phyloP scores from a whole-genome alignment of 129 eudicot species.

The Tanacetum coccineum region DNA sequence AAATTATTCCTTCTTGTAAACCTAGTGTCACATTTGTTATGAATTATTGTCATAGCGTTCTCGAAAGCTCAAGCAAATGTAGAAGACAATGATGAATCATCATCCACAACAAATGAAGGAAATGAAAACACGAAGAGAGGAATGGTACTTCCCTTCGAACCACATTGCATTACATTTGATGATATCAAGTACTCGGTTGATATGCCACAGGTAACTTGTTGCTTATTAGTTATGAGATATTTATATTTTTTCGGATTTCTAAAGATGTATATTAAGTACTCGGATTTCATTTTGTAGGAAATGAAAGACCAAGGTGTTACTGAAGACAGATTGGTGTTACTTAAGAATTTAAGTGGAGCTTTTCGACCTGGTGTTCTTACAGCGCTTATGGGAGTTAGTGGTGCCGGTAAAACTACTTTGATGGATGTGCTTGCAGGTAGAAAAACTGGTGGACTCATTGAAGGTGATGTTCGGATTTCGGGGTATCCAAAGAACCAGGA shows the following conservation, averaged over 20 bases:
- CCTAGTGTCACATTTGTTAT: neutral
- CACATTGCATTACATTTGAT: constrained; percentile 71
- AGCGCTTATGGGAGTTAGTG: constrained; percentile 94
- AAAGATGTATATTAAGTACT: too few species aligned
- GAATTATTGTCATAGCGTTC: constrained; percentile 36
- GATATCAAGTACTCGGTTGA: constrained; percentile 69
- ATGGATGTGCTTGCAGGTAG: constrained; percentile 94
- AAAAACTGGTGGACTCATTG: constrained; percentile 81
- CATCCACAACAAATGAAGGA: constrained; percentile 17
- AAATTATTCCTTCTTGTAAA: too few species aligned
- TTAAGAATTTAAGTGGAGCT: constrained; percentile 72
- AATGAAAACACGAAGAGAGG: constrained; percentile 33
- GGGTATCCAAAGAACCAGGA: constrained; percentile 88
- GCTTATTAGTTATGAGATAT: neutral
- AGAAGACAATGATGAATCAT: constrained; percentile 31
- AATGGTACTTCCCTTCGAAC: constrained; percentile 87
- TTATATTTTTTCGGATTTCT: neutral
- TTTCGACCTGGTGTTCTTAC: constrained; percentile 83
- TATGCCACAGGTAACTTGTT: constrained; percentile 67
- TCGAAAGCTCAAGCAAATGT: constrained; percentile 47
- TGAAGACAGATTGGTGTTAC: constrained; percentile 62
- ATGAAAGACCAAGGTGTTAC: constrained; percentile 69
- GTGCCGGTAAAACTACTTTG: constrained; percentile 92
- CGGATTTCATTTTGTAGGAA: constrained; percentile 45
- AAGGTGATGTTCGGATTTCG: constrained; percentile 58